A percentile compares a stretch with the other conserved stretches of the same genome.
These are phyloP conservation scores for Selaginella tamariscina DNA, from an alignment of 75 land plant genomes.

Conservation along the genomic window DNA sequence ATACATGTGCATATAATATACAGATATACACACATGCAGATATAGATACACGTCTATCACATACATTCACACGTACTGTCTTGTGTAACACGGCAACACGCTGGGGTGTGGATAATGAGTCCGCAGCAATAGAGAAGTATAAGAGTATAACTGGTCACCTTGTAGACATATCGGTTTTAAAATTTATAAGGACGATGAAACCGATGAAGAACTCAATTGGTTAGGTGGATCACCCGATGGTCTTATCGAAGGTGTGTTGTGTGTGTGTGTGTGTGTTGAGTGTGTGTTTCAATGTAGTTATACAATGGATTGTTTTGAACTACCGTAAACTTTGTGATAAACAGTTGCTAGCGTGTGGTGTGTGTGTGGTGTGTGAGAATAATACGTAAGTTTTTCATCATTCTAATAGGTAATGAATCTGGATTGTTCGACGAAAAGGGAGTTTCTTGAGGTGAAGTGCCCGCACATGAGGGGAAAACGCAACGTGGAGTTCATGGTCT, in stretches of 20 bases:
- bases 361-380: too few relatives aligned
- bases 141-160: constrained; percentile 62
- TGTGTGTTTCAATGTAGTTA: too few relatives aligned
- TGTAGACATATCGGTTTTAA: constrained; percentile 63
- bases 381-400: too few relatives aligned
- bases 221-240: constrained; percentile 96
- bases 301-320: too few relatives aligned
- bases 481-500: constrained; percentile 48
- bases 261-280: too few relatives aligned
- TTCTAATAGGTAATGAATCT: constrained; percentile 19
- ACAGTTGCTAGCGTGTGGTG: too few relatives aligned
- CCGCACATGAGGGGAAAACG: constrained; percentile 87
- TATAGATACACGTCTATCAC: too few relatives aligned
- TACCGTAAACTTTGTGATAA: too few relatives aligned
- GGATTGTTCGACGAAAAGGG: constrained; percentile 34
- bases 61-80: too few relatives aligned
- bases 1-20: too few relatives aligned
- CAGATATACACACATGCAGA: too few relatives aligned
- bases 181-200: constrained; percentile 29
- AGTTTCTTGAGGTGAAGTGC: constrained; percentile 86
- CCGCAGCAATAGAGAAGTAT: constrained; percentile 64
- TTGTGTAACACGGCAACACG: constrained; percentile 53
- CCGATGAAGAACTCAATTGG: constrained; percentile 46
- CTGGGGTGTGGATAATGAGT: constrained; percentile 71
- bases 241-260: constrained; percentile 43